Evolutionary conservation across 1,284 basidiomycete genomes (phyloP), one percentile per base, ranked within the genome.

Genomic region (Leccinum pachyderme): DNA sequence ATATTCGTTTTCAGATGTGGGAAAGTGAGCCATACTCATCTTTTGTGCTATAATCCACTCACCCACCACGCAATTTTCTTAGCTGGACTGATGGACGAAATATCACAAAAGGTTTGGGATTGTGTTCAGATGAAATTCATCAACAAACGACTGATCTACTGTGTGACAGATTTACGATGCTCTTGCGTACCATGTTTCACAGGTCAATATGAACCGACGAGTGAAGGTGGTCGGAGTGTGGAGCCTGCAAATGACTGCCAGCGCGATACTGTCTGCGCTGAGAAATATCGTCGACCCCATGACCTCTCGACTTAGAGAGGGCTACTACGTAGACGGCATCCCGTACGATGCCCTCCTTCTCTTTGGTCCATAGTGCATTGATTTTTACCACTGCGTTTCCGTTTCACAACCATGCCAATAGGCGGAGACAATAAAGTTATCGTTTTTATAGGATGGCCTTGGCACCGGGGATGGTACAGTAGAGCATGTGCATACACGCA

Each of bases 161-260:
- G 53, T 56, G 43, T 56, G 13, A 11, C 62, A 91, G 84, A 87
- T 87, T 27, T 95, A 96, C 70, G 89, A 91, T 52, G 95, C 95
- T 7, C 81, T 98, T 57, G 94, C 94, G 2, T 86, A 93, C 69
- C 95, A 98, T 71, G 95, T 96, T 58, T 86, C 86, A 1, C 89
- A 93, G 64, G 84, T 83, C 13, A 89, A 92, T 62, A 90, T 95
- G 78, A 90, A 93, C 65, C 84, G 89, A 55, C 84, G 94, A 13
- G 82, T 96, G 63, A 89, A 87, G 70, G 89, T 87, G 7, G 93
- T 98, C 60, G 87, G 91, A 55, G 75, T 92, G 13, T 93, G 91
- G 91, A 86, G 83, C 56, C 74, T 91, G 45, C 87, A 90, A 67
- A 81, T 87, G 75, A 87, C 88, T 5, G 83, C 86, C 1, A 81